Evolutionary conservation across 129 eudicot species (phyloP), one percentile per base, ranked within the genome.

Genomic region (Arctium minus): DNA sequence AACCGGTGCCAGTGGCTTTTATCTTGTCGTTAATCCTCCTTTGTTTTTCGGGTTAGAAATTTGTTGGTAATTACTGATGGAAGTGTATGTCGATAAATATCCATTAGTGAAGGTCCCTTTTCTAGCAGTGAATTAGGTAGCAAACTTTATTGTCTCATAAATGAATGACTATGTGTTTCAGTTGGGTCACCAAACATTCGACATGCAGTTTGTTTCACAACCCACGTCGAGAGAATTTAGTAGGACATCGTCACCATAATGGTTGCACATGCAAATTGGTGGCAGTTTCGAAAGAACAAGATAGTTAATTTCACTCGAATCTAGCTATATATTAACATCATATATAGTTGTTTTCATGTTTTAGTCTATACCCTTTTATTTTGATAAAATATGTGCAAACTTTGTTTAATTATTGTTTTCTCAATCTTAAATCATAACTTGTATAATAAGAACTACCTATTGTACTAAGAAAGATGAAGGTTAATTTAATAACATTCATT

Each of bases 241-340:
- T 39, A 88, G 98, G 80, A 94, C 94, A 44, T 79, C 99, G 6
- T 91, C 99, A 56, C 98, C 99, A 7, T 98, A 96, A 74, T 96
- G 98, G 99, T 84, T 96, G 84, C 98, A 96, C 76, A 90, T 96
- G 99, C 99, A 96, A 91, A 85, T 93, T 48, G 99, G 99, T 72
- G 91, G 97, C 13, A 89, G 90, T 68, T 93, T 93, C 38, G 94
- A 96, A 87, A 84, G 97, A 83, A 79, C 91, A 78, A 48, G 86
- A 72, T 91, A 53, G n/a, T 53, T 53, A 53, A 53, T 53, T 15
- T 53, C 56, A 53, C 62, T 50, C n/a, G 3, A 50, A 50, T 50
- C 1, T 22, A 22, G 27, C 27, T 22, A 22, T 22, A 22, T 22
- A 22, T 22, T 22, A 22, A 22, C 27, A 22, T 22, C 27, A 22